Evolutionary conservation across 163 green algal species (phyloP).

Genomic region (Prototheca wickerhamii): DNA sequence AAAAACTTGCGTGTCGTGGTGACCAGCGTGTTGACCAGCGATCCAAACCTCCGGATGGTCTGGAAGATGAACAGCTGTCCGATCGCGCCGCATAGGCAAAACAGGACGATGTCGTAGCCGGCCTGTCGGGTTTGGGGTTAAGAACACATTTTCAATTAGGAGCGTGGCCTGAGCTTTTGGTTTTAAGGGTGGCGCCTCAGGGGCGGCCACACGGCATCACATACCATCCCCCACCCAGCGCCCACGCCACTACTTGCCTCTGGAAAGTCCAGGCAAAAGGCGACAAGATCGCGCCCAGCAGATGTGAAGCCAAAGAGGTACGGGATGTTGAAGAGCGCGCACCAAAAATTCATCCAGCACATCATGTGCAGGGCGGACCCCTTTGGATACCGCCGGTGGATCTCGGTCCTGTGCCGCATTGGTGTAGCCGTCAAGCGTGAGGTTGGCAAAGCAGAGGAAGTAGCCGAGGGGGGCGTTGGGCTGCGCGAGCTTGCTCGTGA

Average conservation of each 20-base stretch:
- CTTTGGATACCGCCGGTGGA: slow-evolving; percentile 61
- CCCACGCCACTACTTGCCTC: slow-evolving; percentile 5
- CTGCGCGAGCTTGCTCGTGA: slow-evolving; percentile 57
- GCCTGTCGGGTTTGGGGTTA: slow-evolving; percentile 29
- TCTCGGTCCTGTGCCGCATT: slow-evolving; percentile 53
- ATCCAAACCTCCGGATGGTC: slow-evolving; percentile 90
- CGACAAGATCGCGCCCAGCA: slow-evolving; percentile 28
- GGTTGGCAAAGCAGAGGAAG: slow-evolving; percentile 76
- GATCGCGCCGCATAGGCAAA: slow-evolving; percentile 89
- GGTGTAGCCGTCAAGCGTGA: slow-evolving; percentile 65
- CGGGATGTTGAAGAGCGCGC: slow-evolving; percentile 60
- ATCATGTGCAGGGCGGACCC: slow-evolving; percentile 87
- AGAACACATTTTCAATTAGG: not conserved
- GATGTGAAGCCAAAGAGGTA: slow-evolving; percentile 67
- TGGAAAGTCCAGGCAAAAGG: slow-evolving; percentile 69
- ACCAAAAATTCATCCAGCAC: slow-evolving; percentile 98
- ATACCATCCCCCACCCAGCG: not conserved
- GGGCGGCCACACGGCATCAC: not conserved
- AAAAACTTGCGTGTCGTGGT: slow-evolving; percentile 99
- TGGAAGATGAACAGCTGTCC: slow-evolving; percentile 99
- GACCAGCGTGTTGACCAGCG: slow-evolving; percentile 81
- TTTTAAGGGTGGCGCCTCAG: not conserved
- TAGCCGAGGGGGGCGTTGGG: slow-evolving; percentile 89
- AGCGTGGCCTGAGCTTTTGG: not conserved
- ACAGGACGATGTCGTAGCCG: slow-evolving; percentile 70